Evolutionary conservation across 805 yeast genomes (phyloP).

Genomic region (Hanseniaspora mollemarum): DNA sequence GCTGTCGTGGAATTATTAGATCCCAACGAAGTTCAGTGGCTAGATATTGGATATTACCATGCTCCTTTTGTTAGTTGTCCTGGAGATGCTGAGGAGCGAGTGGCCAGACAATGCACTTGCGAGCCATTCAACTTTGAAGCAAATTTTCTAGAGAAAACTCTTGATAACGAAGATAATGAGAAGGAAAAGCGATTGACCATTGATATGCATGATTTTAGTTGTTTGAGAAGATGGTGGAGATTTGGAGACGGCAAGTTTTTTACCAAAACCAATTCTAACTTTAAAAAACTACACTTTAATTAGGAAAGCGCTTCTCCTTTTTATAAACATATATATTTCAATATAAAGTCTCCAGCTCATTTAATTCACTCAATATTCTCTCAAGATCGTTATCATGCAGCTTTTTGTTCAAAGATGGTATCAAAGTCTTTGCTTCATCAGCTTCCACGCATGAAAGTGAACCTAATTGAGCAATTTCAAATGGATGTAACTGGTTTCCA

Average conservation of each 20-base stretch:
- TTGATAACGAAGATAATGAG: background rate
- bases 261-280: background rate
- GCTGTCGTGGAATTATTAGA: constrained; percentile 5
- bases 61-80: constrained; percentile 59
- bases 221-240: constrained; percentile 69
- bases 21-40: constrained; percentile 6
- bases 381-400: constrained; percentile 80
- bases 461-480: constrained; percentile 82
- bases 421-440: constrained; percentile 88
- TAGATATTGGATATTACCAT: constrained; percentile 59
- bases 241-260: constrained; percentile 41
- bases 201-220: constrained; percentile 42
- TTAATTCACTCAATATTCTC: constrained; percentile 73
- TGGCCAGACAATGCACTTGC: constrained; percentile 53
- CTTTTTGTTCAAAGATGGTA: constrained; percentile 75
- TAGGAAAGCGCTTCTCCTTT: background rate
- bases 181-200: constrained; percentile 32
- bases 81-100: constrained; percentile 37
- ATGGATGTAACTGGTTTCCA: constrained; percentile 66
- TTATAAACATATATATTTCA: constrained; percentile 16
- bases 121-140: constrained; percentile 27
- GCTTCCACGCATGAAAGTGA: constrained; percentile 91
- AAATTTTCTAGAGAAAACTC: background rate
- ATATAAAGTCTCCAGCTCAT: constrained; percentile 45
- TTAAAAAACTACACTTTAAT: background rate